Conservation (phyloP, 1,284 basidiomycete species). For the Thelephora terrestris region DNA sequence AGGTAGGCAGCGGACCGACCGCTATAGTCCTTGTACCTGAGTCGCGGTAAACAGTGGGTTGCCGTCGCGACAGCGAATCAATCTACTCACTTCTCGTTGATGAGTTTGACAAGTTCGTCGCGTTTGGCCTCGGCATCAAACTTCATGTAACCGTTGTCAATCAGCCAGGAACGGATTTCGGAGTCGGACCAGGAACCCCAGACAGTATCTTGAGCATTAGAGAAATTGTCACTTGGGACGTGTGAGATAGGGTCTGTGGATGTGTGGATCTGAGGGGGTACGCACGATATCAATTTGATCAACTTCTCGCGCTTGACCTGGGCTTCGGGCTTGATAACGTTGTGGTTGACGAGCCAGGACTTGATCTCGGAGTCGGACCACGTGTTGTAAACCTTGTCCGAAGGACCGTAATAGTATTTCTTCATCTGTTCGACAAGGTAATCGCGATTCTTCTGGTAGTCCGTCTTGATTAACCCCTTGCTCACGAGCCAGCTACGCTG, state of each 20-base stretch:
- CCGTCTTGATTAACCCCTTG: conserved; percentile 59
- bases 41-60: conserved; percentile 6
- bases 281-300: conserved; percentile 57
- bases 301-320: conserved; percentile 69
- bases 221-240: conserved; percentile 58
- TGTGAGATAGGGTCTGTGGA: not conserved
- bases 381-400: conserved; percentile 50
- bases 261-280: conserved; percentile 2
- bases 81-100: conserved; percentile 49
- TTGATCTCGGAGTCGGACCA: conserved; percentile 66
- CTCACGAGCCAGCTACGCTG: conserved; percentile 76
- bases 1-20: conserved; percentile 52
- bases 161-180: conserved; percentile 69
- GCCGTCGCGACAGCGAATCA: conserved; percentile 7
- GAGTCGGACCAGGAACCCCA: conserved; percentile 73
- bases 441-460: conserved; percentile 56
- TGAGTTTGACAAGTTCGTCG: conserved; percentile 60
- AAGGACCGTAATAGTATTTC: conserved; percentile 61
- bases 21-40: conserved; percentile 33
- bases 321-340: conserved; percentile 61
- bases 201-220: conserved; percentile 54
- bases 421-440: conserved; percentile 64
- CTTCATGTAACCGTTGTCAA: conserved; percentile 65
- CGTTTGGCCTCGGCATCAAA: conserved; percentile 58
- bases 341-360: conserved; percentile 63